Base-by-base conservation (phyloP, 1,284 basidiomycete species). In the Naganishia liquefaciens region DNA sequence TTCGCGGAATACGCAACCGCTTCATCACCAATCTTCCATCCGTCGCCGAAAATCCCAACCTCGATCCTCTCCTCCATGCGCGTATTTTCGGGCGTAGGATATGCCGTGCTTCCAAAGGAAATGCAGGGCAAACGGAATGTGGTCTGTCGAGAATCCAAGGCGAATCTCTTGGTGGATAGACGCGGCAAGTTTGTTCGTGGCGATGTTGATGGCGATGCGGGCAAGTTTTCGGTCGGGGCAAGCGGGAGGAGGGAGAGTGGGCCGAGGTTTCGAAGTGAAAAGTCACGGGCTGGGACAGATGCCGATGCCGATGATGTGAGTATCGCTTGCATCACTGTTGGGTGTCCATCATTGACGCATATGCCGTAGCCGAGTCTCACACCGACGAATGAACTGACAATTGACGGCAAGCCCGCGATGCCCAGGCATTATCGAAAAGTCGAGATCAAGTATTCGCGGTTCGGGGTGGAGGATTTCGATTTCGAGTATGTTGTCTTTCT, bases 381-480 rank as follows among this genome's bases (percentile, higher is more conserved):
- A 10, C 55, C 55, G 10, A 47, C 54, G 21, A 28, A 60, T 17
- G 47, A 54, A 64, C 64, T 67, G 42, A 69, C 30, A n/a, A 43
- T 61, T 68, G 65, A 72, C 64, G 25, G 67, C 19, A 57, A 62
- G 67, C 74, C 64, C 62, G 85, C 86, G 39, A 86, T 95, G 66
- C 93, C 94, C 0, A 86, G 85, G 66, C 85, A 88, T 69, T 99
- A 96, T 76, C 86, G 90, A 50, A 88, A 89, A 73, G 93, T 97
- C 46, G 93, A 96, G 77, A 99, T 99, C 74, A 93, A 96, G 78
- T 99, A 99, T 77, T 95, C 92, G 53, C 93, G 93, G 72, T 99
- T 99, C 71, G 95, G 95, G n/a, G 91, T 98, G 28, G 95, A 79
- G 76, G 95, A 99, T 78, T 99, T 99, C 74, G 96, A 99, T 77